Base-by-base conservation (phyloP, 75 land plant species). In the Ceratopteris richardii region DNA sequence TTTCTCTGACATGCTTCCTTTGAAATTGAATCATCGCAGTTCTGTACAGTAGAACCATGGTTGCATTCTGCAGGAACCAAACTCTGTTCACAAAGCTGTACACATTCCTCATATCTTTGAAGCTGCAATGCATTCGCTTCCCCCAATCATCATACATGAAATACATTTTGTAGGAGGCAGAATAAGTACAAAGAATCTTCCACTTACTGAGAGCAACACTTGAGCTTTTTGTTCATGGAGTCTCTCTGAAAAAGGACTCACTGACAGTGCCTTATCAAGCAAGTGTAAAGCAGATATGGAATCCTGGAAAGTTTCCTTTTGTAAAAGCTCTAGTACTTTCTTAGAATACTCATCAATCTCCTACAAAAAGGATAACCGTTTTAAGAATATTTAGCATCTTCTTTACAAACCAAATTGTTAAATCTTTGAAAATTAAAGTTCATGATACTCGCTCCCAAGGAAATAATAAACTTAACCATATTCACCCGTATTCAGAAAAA, bases 211-310 rank as follows among this genome's bases (percentile, higher is more conserved):
- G 50, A 94, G 65, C 43, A 89, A 80, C 25, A 69, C 75, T 37
- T 67, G 77, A 19, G 80, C 91, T 75, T 94, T 94, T 71, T 81
- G 64, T 73, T 83, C 77, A 18, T 86, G 63, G 61, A 89, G 65
- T 24, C 56, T 69, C 56, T 94, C 98, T 30, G 98, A 89, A 48
- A 69, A 64, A 2, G 78, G 63, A 55, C 96, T 77, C 47, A 77
- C 69, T 31, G 51, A 51, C 50, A 88, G 60, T 43, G 88, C 98
- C 64, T 86, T 88, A 60, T 66, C 72, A 44, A 86, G 75, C 9
- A 83, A 5, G 21, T 61, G 54, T 69, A 86, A 67, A 31, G 96
- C 87, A 62, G 60, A 69, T 14, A 69, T 61, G 9, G 51, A 66
- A 62, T 81, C 83, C 29, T 30, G 31, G 12, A 67, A 37, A 54